Evolutionary conservation across 345 rosid species (phyloP).

Genomic region (Brassica carinata): DNA sequence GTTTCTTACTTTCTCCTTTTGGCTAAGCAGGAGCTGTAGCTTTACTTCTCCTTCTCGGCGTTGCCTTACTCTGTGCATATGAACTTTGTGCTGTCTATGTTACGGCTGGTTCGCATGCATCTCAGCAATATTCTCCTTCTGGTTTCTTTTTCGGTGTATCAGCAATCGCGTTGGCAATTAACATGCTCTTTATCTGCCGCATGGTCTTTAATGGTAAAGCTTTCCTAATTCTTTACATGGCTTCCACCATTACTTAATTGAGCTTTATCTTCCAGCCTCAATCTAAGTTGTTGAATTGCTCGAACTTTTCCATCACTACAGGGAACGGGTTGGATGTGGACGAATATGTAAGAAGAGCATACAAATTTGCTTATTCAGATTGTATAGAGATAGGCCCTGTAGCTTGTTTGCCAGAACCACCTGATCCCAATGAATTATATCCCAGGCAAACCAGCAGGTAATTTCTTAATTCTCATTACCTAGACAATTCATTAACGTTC

Average conservation of each 20-base stretch:
- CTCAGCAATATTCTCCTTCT: slow-evolving; percentile 91
- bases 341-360: slow-evolving; percentile 95
- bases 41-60: slow-evolving; percentile 93
- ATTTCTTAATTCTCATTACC: slow-evolving; percentile 21
- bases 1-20: slow-evolving; percentile 27
- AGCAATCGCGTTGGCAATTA: slow-evolving; percentile 94
- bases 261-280: background rate
- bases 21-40: slow-evolving; percentile 83
- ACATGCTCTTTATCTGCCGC: slow-evolving; percentile 96
- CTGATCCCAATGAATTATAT: slow-evolving; percentile 88
- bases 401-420: slow-evolving; percentile 90
- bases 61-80: slow-evolving; percentile 89
- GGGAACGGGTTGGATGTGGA: slow-evolving; percentile 99
- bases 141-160: slow-evolving; percentile 99
- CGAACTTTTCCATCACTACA: slow-evolving; percentile 34
- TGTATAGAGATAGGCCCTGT: slow-evolving; percentile 91
- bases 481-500: slow-evolving; percentile 3
- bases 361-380: slow-evolving; percentile 96
- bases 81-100: slow-evolving; percentile 98
- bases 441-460: slow-evolving; percentile 94
- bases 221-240: slow-evolving; percentile 15
- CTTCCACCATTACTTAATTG: slow-evolving; percentile 7
- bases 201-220: slow-evolving; percentile 96
- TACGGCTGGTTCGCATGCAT: slow-evolving; percentile 80
- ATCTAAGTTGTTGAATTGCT: slow-evolving; percentile 21